Evolutionary conservation across 2,329 filamentous ascomycete species (phyloP).

Genomic region (Xylaria sp.): DNA sequence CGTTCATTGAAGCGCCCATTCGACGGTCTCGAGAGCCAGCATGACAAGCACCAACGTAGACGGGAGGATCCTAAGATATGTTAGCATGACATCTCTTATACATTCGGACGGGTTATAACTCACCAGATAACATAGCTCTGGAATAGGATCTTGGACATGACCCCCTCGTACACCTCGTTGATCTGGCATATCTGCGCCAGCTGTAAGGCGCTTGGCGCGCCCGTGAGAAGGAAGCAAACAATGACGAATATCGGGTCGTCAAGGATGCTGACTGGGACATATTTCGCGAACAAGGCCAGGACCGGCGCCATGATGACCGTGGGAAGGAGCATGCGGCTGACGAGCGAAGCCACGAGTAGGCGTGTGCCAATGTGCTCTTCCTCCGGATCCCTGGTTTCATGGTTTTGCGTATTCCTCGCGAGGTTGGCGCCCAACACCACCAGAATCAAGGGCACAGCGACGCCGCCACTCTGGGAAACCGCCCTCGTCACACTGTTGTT

Average conservation of each 20-base stretch:
- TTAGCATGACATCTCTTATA: slow-evolving; percentile 32
- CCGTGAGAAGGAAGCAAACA: slow-evolving; percentile 94
- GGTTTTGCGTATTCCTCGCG: slow-evolving; percentile 83
- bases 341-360: slow-evolving; percentile 80
- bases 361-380: slow-evolving; percentile 71
- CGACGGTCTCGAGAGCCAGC: slow-evolving; percentile 86
- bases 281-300: slow-evolving; percentile 85
- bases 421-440: slow-evolving; percentile 95
- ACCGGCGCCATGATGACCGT: slow-evolving; percentile 91
- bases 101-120: slow-evolving; percentile 39
- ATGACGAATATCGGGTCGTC: slow-evolving; percentile 98
- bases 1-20: slow-evolving; percentile 65
- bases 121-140: slow-evolving; percentile 96
- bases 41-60: slow-evolving; percentile 90
- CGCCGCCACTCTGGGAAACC: slow-evolving; percentile 80
- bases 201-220: slow-evolving; percentile 90
- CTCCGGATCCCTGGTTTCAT: slow-evolving; percentile 67
- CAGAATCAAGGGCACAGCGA: slow-evolving; percentile 92
- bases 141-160: slow-evolving; percentile 91
- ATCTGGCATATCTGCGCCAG: slow-evolving; percentile 98
- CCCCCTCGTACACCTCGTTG: slow-evolving; percentile 92
- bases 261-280: slow-evolving; percentile 87
- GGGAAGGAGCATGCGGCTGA: slow-evolving; percentile 90
- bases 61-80: slow-evolving; percentile 74
- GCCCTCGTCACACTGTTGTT: slow-evolving; percentile 92